Base-by-base conservation (phyloP, 75 land plant species). In the Sequoiadendron giganteum region DNA sequence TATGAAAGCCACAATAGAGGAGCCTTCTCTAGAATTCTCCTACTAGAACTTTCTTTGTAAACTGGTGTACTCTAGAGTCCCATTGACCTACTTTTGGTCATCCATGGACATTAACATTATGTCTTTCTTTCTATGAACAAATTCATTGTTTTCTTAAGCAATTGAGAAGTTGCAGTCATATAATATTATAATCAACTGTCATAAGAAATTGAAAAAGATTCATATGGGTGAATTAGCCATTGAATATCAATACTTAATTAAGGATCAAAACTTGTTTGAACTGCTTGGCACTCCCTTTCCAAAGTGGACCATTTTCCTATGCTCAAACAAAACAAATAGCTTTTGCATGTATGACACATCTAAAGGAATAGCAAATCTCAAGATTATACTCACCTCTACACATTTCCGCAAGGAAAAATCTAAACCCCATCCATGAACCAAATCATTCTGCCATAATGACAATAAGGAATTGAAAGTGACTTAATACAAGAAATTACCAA, bases 361-460 rank as follows among this genome's bases (percentile, higher is more conserved):
- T 7, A 28, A 14, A 84, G 19, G 3, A 84, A 28, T 28, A n/a
- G 49, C 3, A 87, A 87, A 43, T 36, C 34, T 38, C 34, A 75
- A 34, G 39, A 75, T 32, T 75, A 25, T 52, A 83, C 85, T 82
- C 68, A 96, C 99, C 96, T 96, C 92, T 15, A 94, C 99, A 88
- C 99, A 97, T 86, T 90, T 95, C 88, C 92, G 90, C 25, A 97
- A 89, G 32, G 93, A 94, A 78, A 96, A 97, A 87, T 97, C 99
- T 85, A 97, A 92, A 87, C 99, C 99, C 98, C 99, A 97, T 36
- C 99, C 99, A 90, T 97, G 99, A 48, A 97, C 94, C 84, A 97
- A 90, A 83, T 97, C 98, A 92, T 97, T 97, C 96, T 97, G 95
- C 86, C 94, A 52, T 18, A 56, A 84, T 9, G n/a, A 86, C 28